A percentile compares a stretch with the other conserved stretches of the same genome.
Conservation (phyloP, 306 rosid species). For the Cotoneaster glaucophyllus region DNA sequence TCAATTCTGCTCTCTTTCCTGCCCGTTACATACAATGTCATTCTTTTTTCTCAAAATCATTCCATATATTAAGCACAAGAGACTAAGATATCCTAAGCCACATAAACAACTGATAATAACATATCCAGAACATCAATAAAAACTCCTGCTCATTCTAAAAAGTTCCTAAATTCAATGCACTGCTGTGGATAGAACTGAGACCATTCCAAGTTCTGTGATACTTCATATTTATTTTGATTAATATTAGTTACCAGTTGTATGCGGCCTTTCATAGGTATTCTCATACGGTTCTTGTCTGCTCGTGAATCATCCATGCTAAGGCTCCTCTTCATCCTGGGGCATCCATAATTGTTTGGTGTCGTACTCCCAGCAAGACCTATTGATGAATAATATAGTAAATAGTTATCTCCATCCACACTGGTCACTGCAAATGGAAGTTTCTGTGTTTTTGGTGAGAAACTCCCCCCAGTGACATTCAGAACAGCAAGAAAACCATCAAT, state of each 20-base stretch:
- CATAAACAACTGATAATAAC: neutral
- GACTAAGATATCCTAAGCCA: neutral
- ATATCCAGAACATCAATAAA: neutral
- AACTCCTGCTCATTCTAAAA: neutral
- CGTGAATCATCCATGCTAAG: constrained; percentile 49
- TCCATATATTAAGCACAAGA: neutral
- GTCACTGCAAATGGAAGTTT: constrained; percentile 79
- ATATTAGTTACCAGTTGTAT: constrained; percentile 55
- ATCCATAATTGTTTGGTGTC: constrained; percentile 44
- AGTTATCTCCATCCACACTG: constrained; percentile 74
- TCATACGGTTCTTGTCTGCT: constrained; percentile 44
- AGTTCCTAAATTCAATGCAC: neutral
- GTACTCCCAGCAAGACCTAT: constrained; percentile 41
- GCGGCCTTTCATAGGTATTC: constrained; percentile 72
- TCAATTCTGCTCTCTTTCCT: neutral
- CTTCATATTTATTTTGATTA: neutral
- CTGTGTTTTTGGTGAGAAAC: constrained; percentile 57
- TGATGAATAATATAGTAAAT: constrained; percentile 61
- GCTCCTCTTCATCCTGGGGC: constrained; percentile 52
- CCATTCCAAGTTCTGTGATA: neutral
- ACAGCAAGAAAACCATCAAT: constrained; percentile 85
- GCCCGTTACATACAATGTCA: neutral
- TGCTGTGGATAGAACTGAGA: neutral
- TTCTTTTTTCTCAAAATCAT: neutral
- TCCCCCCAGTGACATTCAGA: constrained; percentile 69